These are phyloP conservation scores for Pythium coloratum DNA, from an alignment of 352 stramenopile species.

Conservation along the genomic window DNA sequence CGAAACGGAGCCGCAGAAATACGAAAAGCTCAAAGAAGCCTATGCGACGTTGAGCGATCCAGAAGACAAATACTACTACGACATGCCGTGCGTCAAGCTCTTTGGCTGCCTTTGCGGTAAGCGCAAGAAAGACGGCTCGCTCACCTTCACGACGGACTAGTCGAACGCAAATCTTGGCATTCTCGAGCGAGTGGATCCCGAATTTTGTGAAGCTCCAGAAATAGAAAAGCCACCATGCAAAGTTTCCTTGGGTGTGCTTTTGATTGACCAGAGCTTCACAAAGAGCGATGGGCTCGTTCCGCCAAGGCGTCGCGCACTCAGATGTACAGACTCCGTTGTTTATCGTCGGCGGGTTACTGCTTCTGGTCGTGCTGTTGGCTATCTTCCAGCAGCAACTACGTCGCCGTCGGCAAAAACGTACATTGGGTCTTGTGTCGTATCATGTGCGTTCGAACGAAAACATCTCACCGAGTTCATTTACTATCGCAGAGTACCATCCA, in stretches of 20 bases:
- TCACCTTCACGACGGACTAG: slow-evolving; percentile 75
- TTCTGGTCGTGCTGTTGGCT: slow-evolving; percentile 38
- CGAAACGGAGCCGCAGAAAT: slow-evolving; percentile 80
- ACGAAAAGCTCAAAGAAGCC: slow-evolving; percentile 77
- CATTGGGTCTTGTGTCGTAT: background rate
- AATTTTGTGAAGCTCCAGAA: background rate
- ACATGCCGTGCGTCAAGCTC: slow-evolving; percentile 81
- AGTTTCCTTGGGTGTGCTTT: background rate
- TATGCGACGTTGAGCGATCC: slow-evolving; percentile 77
- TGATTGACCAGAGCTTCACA: background rate
- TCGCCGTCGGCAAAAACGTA: slow-evolving; percentile 12
- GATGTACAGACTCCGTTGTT: slow-evolving; percentile 36
- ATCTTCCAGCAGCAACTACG: slow-evolving; percentile 33
- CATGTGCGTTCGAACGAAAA: no score
- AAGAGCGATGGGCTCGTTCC: slow-evolving; percentile 40
- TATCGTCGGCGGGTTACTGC: slow-evolving; percentile 40
- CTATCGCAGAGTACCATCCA: slow-evolving; percentile 40
- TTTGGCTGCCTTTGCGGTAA: slow-evolving; percentile 79
- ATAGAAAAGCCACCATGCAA: background rate
- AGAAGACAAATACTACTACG: slow-evolving; percentile 86
- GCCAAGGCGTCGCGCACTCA: slow-evolving; percentile 27
- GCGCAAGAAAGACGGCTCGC: slow-evolving; percentile 72
- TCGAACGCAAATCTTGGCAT: background rate
- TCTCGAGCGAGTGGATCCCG: background rate
- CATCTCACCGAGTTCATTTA: background rate